Percentiles rank a stretch among this genome's conserved stretches.
phyloP scores from a whole-genome alignment of 257 asterid species.

The Salvia miltiorrhiza region DNA sequence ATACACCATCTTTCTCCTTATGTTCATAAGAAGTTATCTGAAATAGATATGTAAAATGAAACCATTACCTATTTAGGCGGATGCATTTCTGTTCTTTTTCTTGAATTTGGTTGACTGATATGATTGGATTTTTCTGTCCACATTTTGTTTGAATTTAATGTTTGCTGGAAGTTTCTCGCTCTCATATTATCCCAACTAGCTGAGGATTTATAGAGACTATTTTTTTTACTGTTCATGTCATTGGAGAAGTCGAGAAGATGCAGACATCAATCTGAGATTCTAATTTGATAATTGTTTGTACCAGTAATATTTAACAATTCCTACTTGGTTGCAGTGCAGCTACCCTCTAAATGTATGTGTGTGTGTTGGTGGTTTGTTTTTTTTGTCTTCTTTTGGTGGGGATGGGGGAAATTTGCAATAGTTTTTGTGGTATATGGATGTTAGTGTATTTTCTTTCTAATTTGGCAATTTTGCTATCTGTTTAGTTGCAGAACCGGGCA shows the following conservation, averaged over 20 bases:
- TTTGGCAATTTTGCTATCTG: neutral
- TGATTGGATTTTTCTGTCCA: neutral
- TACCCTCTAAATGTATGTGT: neutral
- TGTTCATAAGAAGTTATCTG: neutral
- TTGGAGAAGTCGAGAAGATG: conserved; percentile 8
- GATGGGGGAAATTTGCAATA: neutral
- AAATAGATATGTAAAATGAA: neutral
- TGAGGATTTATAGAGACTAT: neutral
- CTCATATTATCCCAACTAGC: neutral
- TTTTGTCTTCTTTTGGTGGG: neutral
- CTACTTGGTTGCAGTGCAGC: neutral
- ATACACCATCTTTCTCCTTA: neutral
- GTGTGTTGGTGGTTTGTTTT: neutral
- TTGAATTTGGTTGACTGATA: neutral
- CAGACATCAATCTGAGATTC: neutral
- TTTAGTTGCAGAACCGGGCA: conserved; percentile 52
- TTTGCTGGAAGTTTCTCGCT: neutral
- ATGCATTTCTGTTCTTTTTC: neutral
- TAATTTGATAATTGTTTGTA: neutral
- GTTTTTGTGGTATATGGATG: neutral
- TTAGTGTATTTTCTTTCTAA: neutral
- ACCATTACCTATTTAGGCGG: neutral
- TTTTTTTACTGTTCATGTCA: neutral
- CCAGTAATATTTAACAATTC: neutral
- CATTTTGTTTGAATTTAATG: neutral